Percentiles rank a stretch among this genome's conserved stretches.
phyloP scores from a whole-genome alignment of 305 asterid genomes.

The Plantago lanceolata region DNA sequence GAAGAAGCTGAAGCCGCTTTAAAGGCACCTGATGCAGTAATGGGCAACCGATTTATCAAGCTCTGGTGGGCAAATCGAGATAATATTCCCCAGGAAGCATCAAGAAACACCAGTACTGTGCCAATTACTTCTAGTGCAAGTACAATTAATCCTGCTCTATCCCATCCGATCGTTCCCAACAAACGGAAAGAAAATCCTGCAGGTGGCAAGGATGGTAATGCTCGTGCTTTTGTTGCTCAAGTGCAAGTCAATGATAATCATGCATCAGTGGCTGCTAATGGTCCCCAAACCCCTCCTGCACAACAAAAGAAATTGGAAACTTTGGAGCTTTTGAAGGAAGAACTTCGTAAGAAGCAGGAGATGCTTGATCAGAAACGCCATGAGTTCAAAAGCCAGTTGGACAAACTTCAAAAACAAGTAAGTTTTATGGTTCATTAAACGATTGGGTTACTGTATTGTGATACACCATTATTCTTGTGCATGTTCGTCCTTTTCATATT shows the following conservation, averaged over 20 bases:
- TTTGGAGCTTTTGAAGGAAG: conserved; percentile 82
- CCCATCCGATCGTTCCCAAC: conserved; percentile 35
- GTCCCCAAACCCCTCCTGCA: conserved; percentile 57
- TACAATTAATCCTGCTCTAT: conserved; percentile 30
- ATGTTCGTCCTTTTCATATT: not conserved
- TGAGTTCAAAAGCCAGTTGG: conserved; percentile 67
- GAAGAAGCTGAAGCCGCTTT: conserved; percentile 94
- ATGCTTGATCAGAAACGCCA: conserved; percentile 88
- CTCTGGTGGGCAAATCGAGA: conserved; percentile 97
- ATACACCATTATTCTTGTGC: too few species aligned
- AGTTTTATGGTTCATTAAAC: not conserved
- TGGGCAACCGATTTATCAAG: conserved; percentile 96
- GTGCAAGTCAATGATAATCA: conserved; percentile 39
- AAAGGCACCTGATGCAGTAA: conserved; percentile 94
- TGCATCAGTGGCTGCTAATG: conserved; percentile 37
- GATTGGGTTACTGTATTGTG: too few species aligned
- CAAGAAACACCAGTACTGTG: conserved; percentile 32
- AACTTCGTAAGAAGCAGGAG: conserved; percentile 94
- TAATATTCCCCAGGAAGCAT: conserved; percentile 60
- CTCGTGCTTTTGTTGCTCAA: conserved; percentile 36
- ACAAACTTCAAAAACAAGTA: conserved; percentile 82
- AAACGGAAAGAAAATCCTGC: conserved; percentile 51
- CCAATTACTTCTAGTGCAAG: conserved; percentile 32
- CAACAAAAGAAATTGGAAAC: conserved; percentile 68
- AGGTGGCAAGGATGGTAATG: conserved; percentile 37